These are phyloP conservation scores for Trichophyton equinum DNA, from an alignment of 2,329 filamentous ascomycete genomes.

Conservation along the genomic window DNA sequence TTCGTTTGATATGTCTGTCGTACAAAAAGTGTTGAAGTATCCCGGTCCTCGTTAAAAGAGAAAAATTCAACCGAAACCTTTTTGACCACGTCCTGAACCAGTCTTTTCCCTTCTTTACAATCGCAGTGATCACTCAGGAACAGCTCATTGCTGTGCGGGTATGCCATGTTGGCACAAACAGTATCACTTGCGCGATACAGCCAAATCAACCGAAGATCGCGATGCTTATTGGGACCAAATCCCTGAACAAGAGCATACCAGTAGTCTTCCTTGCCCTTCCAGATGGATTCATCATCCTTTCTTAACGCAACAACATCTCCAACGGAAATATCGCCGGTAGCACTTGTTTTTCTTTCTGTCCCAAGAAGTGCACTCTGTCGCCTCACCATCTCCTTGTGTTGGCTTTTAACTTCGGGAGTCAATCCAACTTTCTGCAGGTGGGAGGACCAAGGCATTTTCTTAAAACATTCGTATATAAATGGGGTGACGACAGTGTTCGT, in stretches of 20 bases:
- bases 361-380: slow-evolving; percentile 7
- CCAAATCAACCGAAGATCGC: slow-evolving; percentile 54
- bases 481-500: slow-evolving; percentile 54
- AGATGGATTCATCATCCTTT: slow-evolving; percentile 40
- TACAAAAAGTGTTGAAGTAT: slow-evolving; percentile 48
- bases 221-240: slow-evolving; percentile 21
- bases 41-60: slow-evolving; percentile 32
- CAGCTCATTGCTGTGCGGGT: slow-evolving; percentile 59
- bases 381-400: slow-evolving; percentile 5
- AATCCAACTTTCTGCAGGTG: slow-evolving; percentile 22
- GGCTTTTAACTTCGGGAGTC: slow-evolving; percentile 33
- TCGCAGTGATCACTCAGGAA: slow-evolving; percentile 69
- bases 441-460: slow-evolving; percentile 44
- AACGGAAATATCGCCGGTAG: slow-evolving; percentile 17
- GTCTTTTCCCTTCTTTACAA: slow-evolving; percentile 44
- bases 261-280: slow-evolving; percentile 42
- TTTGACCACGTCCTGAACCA: slow-evolving; percentile 43
- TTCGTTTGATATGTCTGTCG: slow-evolving; percentile 54
- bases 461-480: slow-evolving; percentile 53
- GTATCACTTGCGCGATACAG: slow-evolving; percentile 61
- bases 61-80: slow-evolving; percentile 50
- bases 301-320: slow-evolving; percentile 41
- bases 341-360: background rate
- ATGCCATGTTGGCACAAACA: slow-evolving; percentile 52
- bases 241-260: slow-evolving; percentile 57